phyloP scores from a whole-genome alignment of 805 yeast species.

The Suhomyces sp. region DNA sequence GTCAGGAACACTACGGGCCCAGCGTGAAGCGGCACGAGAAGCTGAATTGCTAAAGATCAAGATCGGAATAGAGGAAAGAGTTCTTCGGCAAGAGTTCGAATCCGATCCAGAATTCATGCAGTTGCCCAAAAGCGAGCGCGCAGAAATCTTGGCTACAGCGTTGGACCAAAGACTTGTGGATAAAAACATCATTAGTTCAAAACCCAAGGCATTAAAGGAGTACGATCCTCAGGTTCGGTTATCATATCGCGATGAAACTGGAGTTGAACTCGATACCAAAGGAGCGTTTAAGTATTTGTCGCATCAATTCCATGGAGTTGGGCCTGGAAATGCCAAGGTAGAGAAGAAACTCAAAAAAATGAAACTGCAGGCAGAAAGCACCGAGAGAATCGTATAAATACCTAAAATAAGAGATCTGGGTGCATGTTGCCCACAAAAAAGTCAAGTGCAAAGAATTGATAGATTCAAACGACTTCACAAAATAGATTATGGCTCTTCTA shows the following conservation, averaged over 20 bases:
- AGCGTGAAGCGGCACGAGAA: slow-evolving; percentile 23
- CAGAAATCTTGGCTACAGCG: slow-evolving; percentile 19
- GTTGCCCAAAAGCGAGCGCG: slow-evolving; percentile 28
- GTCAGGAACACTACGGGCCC: neutral
- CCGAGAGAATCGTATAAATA: neutral
- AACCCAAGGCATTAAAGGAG: slow-evolving; percentile 13
- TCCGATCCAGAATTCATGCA: slow-evolving; percentile 23
- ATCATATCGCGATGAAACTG: slow-evolving; percentile 62
- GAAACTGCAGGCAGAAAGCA: slow-evolving; percentile 5
- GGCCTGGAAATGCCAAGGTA: slow-evolving; percentile 18
- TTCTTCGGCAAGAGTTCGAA: slow-evolving; percentile 27
- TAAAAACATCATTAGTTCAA: slow-evolving; percentile 21
- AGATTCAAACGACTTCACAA: too few species aligned
- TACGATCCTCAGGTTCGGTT: slow-evolving; percentile 52
- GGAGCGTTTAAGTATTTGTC: slow-evolving; percentile 77
- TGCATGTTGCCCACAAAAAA: too few species aligned
- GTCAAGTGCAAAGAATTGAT: too few species aligned
- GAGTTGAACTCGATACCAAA: slow-evolving; percentile 56
- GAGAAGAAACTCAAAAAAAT: slow-evolving; percentile 10
- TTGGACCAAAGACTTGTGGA: slow-evolving; percentile 29
- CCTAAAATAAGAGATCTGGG: too few species aligned
- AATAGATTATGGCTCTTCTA: too few species aligned
- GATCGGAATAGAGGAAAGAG: slow-evolving; percentile 33
- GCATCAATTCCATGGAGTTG: slow-evolving; percentile 71
- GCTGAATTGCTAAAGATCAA: slow-evolving; percentile 30